Evolutionary conservation across 306 rosid species (phyloP).

Genomic region (Ziziphus jujuba): DNA sequence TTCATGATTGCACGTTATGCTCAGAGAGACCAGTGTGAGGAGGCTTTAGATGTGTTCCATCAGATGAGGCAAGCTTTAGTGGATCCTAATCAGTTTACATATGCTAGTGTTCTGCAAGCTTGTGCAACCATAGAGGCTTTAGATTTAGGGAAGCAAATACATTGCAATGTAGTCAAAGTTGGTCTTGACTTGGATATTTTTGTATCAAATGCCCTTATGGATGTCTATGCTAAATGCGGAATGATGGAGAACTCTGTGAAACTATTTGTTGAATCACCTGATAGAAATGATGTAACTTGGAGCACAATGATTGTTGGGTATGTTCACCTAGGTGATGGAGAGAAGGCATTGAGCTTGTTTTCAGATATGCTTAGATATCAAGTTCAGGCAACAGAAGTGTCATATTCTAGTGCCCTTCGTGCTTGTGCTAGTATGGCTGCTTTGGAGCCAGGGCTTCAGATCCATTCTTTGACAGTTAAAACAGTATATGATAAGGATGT

Average conservation of each 20-base stretch:
- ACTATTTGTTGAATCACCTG: slow-evolving; percentile 29
- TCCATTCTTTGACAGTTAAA: slow-evolving; percentile 46
- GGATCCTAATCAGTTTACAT: slow-evolving; percentile 43
- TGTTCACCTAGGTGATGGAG: slow-evolving; percentile 44
- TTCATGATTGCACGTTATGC: slow-evolving; percentile 49
- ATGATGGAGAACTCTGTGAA: slow-evolving; percentile 37
- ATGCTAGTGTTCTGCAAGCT: slow-evolving; percentile 45
- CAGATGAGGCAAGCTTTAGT: slow-evolving; percentile 42
- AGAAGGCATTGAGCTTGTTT: slow-evolving; percentile 43
- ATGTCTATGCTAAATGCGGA: slow-evolving; percentile 49
- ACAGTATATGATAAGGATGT: slow-evolving; percentile 34
- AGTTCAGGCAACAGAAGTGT: slow-evolving; percentile 44
- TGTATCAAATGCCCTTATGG: slow-evolving; percentile 54
- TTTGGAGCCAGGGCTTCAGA: slow-evolving; percentile 42
- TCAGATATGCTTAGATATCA: slow-evolving; percentile 30
- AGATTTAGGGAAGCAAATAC: slow-evolving; percentile 40
- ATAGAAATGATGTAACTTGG: slow-evolving; percentile 48
- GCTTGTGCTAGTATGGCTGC: slow-evolving; percentile 51
- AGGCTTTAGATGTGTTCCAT: slow-evolving; percentile 43
- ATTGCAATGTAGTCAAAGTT: slow-evolving; percentile 35
- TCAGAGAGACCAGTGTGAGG: slow-evolving; percentile 37
- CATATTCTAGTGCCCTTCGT: slow-evolving; percentile 50
- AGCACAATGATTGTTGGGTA: slow-evolving; percentile 51
- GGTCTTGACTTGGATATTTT: slow-evolving; percentile 41
- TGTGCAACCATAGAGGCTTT: slow-evolving; percentile 35